A percentile compares a stretch with the other conserved stretches of the same genome.
Evolutionary conservation across 2,329 filamentous ascomycete species (phyloP).

Genomic region (Coniella lustricola): DNA sequence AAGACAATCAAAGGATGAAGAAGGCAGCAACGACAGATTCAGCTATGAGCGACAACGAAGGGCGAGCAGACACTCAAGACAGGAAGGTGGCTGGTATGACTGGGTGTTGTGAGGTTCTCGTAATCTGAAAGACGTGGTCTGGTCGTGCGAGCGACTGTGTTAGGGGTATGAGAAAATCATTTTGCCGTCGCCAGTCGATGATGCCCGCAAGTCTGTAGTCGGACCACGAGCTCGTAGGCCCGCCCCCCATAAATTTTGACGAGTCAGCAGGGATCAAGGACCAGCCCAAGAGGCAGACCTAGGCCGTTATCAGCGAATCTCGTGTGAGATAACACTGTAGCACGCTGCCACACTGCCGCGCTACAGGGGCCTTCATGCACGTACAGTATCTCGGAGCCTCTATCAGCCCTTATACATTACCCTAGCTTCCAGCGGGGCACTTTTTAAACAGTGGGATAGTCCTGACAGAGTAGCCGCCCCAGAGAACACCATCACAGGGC

Average conservation of each 20-base stretch:
- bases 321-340: conserved; percentile 2
- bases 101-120: not conserved
- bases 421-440: conserved; percentile 11
- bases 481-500: not conserved
- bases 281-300: not conserved
- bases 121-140: not conserved
- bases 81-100: not conserved
- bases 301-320: conserved; percentile 1
- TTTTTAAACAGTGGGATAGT: not conserved
- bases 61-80: not conserved
- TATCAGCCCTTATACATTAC: not conserved
- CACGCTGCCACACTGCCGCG: not conserved
- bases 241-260: not conserved
- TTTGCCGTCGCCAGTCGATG: conserved; percentile 8
- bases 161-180: not conserved
- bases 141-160: conserved; percentile 2
- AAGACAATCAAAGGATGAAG: too few relatives aligned
- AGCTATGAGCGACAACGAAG: not conserved
- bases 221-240: not conserved
- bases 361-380: not conserved
- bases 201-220: not conserved
- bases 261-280: conserved; percentile 3
- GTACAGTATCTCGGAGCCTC: not conserved
- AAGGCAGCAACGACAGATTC: not conserved
- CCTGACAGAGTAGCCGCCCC: not conserved